These are phyloP conservation scores for Lithocarpus polystachyus DNA, from an alignment of 306 rosid species.

Conservation along the genomic window DNA sequence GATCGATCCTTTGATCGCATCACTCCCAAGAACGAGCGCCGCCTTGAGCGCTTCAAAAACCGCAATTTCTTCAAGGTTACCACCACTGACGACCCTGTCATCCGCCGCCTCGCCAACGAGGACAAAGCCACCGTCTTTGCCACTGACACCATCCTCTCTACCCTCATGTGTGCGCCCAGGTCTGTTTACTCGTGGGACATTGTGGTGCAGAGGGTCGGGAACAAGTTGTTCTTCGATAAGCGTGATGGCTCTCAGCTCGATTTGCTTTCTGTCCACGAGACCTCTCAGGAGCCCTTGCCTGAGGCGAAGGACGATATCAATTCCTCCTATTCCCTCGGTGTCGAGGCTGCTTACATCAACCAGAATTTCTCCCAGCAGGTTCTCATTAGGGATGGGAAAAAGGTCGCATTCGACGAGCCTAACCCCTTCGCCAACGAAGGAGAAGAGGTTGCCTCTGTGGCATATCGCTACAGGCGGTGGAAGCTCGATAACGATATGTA, in stretches of 20 bases:
- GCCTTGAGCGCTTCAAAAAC: constrained; percentile 80
- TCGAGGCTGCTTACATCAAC: constrained; percentile 85
- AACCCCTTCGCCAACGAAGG: constrained; percentile 95
- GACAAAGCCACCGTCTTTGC: constrained; percentile 86
- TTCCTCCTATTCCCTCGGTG: constrained; percentile 70
- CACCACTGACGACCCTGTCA: constrained; percentile 87
- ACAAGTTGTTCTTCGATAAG: constrained; percentile 85
- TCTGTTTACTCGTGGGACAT: constrained; percentile 95
- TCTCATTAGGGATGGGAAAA: constrained; percentile 66
- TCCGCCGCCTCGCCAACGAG: constrained; percentile 78
- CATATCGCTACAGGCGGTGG: constrained; percentile 86
- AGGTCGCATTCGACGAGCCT: constrained; percentile 79
- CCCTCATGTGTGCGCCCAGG: constrained; percentile 89
- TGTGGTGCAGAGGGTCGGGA: constrained; percentile 85
- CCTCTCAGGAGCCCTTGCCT: constrained; percentile 91
- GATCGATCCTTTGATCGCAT: constrained; percentile 70
- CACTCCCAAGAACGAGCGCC: constrained; percentile 79
- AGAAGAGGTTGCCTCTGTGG: constrained; percentile 88
- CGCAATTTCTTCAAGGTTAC: constrained; percentile 88
- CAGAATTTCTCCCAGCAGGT: constrained; percentile 95
- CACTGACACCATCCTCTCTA: constrained; percentile 74
- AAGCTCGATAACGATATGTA: constrained; percentile 81
- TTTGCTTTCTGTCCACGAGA: constrained; percentile 86
- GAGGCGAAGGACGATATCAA: constrained; percentile 94
- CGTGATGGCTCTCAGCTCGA: constrained; percentile 90